These are phyloP conservation scores for Tritrichomonas foetus DNA, from an alignment of 208 protist species.

Conservation along the genomic window DNA sequence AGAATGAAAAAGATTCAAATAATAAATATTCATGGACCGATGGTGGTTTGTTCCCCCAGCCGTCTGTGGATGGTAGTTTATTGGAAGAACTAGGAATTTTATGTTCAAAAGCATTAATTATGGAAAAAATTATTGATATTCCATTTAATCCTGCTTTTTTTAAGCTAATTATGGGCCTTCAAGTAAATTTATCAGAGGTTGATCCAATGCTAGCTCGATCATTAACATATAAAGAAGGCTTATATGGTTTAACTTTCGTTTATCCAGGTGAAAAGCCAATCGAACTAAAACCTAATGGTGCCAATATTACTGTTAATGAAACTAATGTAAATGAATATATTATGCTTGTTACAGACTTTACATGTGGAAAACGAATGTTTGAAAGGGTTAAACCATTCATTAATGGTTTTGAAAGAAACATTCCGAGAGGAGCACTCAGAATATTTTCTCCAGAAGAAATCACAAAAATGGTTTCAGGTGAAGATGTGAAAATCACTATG, in stretches of 20 bases:
- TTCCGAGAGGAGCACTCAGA: neutral
- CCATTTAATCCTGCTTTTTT: neutral
- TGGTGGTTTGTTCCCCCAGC: neutral
- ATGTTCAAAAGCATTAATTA: neutral
- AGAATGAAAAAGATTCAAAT: neutral
- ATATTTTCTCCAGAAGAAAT: neutral
- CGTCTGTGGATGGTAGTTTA: neutral
- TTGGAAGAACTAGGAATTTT: neutral
- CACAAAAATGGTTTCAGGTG: neutral
- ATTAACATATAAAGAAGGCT: neutral
- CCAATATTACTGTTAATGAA: neutral
- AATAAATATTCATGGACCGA: neutral
- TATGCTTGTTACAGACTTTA: neutral
- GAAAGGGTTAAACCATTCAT: neutral
- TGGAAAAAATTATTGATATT: neutral
- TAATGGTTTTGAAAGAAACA: neutral
- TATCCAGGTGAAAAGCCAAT: neutral
- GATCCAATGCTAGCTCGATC: neutral
- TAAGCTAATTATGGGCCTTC: neutral
- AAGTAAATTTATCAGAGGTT: neutral
- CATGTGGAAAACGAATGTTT: neutral
- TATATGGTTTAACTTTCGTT: neutral
- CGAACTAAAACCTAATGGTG: neutral
- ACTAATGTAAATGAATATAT: neutral
- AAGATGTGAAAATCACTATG: neutral